These are phyloP conservation scores for Daldinia vernicosa DNA, from an alignment of 495 filamentous ascomycete genomes.

Conservation along the genomic window DNA sequence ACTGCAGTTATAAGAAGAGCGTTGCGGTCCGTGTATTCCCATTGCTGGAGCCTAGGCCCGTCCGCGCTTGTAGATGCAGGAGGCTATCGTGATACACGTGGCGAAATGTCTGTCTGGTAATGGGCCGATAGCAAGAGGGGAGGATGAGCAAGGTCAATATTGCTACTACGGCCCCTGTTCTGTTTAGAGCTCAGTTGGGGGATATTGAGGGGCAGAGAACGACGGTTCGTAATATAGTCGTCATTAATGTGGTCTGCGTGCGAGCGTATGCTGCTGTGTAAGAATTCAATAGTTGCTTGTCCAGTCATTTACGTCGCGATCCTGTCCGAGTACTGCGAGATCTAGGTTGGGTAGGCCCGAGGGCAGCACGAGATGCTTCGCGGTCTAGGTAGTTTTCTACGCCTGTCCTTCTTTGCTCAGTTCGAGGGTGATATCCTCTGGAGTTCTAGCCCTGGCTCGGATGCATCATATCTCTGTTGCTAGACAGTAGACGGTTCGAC, in stretches of 20 bases:
- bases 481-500: slow-evolving; percentile 9
- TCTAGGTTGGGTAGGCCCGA: slow-evolving; percentile 2
- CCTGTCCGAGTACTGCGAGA: not conserved
- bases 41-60: not conserved
- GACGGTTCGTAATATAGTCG: slow-evolving; percentile 11
- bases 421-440: slow-evolving; percentile 17
- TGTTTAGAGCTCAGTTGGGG: not conserved
- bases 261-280: slow-evolving; percentile 19
- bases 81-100: slow-evolving; percentile 7
- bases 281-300: not conserved
- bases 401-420: slow-evolving; percentile 1
- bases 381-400: not conserved
- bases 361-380: not conserved
- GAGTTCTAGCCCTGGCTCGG: slow-evolving; percentile 18
- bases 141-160: not conserved
- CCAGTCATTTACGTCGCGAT: not conserved
- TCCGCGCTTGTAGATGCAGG: not conserved
- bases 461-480: slow-evolving; percentile 10
- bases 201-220: not conserved
- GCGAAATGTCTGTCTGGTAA: not conserved
- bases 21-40: not conserved
- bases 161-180: not conserved
- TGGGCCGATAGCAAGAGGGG: not conserved
- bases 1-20: slow-evolving; percentile 3
- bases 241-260: slow-evolving; percentile 10